These are phyloP conservation scores for Rhizodiscina lignyota DNA, from an alignment of 495 filamentous ascomycete genomes.

Conservation along the genomic window DNA sequence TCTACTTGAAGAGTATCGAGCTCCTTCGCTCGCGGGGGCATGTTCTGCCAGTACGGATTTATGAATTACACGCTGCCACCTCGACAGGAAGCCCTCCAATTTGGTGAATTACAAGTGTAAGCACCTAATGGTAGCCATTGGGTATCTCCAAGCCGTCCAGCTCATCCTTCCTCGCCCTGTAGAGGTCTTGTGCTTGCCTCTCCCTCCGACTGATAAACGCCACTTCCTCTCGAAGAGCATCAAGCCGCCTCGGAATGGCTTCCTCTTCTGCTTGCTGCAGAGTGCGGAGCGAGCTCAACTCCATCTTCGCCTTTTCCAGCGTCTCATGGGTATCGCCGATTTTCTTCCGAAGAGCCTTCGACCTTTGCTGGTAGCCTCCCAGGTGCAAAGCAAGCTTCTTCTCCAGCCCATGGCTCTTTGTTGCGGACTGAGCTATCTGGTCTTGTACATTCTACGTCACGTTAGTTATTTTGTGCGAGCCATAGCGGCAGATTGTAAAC, in stretches of 20 bases:
- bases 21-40: too few relatives aligned
- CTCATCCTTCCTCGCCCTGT: constrained; percentile 60
- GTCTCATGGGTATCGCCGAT: constrained; percentile 64
- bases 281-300: constrained; percentile 58
- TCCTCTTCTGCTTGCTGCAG: constrained; percentile 63
- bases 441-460: constrained; percentile 48
- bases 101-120: too few relatives aligned
- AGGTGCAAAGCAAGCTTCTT: constrained; percentile 82
- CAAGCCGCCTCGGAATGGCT: constrained; percentile 54
- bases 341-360: constrained; percentile 65
- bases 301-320: constrained; percentile 52
- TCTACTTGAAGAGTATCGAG: too few relatives aligned
- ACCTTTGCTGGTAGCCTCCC: constrained; percentile 80
- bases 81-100: too few relatives aligned
- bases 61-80: too few relatives aligned
- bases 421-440: constrained; percentile 50
- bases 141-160: constrained; percentile 38
- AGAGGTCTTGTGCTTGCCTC: constrained; percentile 79
- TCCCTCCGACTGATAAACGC: constrained; percentile 67
- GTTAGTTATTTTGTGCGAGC: constrained; percentile 22
- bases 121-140: constrained; percentile 1
- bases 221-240: constrained; percentile 66
- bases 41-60: too few relatives aligned
- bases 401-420: constrained; percentile 69
- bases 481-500: constrained; percentile 5